phyloP scores from a whole-genome alignment of 768 basidiomycete species.

The Termitomyces sp. region DNA sequence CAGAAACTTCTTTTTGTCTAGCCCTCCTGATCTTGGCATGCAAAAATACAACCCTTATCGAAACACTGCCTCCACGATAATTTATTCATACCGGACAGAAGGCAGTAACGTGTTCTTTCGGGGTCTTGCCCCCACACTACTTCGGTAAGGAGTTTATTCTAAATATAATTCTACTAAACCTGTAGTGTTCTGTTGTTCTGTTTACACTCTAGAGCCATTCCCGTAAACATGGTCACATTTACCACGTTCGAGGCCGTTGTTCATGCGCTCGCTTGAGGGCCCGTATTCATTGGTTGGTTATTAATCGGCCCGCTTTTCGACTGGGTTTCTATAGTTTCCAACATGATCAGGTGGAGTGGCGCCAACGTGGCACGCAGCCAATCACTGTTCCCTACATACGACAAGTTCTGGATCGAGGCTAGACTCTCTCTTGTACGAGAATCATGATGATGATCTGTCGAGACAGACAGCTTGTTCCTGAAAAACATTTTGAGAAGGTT shows the following conservation, averaged over 20 bases:
- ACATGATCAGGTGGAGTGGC: neutral
- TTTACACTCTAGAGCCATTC: slow-evolving; percentile 51
- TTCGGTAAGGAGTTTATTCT: slow-evolving; percentile 45
- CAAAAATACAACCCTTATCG: slow-evolving; percentile 45
- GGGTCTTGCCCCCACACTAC: slow-evolving; percentile 75
- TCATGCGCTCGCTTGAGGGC: slow-evolving; percentile 21
- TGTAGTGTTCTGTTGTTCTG: neutral
- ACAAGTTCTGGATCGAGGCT: neutral
- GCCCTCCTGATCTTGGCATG: neutral
- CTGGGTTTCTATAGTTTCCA: neutral
- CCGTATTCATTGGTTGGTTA: neutral
- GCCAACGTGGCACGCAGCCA: neutral
- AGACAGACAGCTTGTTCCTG: neutral
- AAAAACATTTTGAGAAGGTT: neutral
- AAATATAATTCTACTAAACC: neutral
- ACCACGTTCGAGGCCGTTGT: slow-evolving; percentile 65
- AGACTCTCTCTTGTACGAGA: neutral
- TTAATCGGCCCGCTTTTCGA: neutral
- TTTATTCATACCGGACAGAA: slow-evolving; percentile 56
- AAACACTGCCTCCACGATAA: slow-evolving; percentile 52
- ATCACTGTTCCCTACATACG: neutral
- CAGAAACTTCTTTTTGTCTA: neutral
- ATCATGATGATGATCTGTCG: neutral
- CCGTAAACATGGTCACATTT: slow-evolving; percentile 84
- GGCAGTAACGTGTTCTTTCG: slow-evolving; percentile 69